Evolutionary conservation across 2,329 filamentous ascomycete genomes (phyloP).

Genomic region (Grosmannia clavigera): DNA sequence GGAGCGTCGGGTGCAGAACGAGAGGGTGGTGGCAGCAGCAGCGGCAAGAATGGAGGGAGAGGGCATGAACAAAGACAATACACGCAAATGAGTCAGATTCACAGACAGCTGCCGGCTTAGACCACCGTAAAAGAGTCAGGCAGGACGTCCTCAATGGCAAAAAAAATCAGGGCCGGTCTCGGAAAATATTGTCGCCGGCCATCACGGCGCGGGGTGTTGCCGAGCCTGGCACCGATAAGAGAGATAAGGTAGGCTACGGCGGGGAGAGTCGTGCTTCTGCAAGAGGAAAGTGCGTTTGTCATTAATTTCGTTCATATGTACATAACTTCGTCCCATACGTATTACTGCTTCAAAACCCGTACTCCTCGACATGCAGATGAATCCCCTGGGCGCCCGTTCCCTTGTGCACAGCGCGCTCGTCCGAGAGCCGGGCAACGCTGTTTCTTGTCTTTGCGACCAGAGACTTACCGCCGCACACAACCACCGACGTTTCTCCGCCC

Average conservation of each 20-base stretch:
- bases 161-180: slow-evolving; percentile 1
- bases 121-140: background rate
- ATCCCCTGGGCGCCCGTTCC: slow-evolving; percentile 53
- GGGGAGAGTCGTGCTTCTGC: background rate
- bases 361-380: slow-evolving; percentile 47
- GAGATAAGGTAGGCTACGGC: background rate
- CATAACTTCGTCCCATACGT: background rate
- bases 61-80: background rate
- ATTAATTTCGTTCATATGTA: background rate
- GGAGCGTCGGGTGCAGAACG: background rate
- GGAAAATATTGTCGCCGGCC: slow-evolving; percentile 6
- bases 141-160: background rate
- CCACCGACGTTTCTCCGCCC: slow-evolving; percentile 47
- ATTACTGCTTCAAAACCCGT: slow-evolving; percentile 19
- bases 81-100: background rate
- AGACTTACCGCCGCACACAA: slow-evolving; percentile 46
- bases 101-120: background rate
- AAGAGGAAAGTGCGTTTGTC: background rate
- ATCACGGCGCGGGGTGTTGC: background rate
- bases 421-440: slow-evolving; percentile 40
- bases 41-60: background rate
- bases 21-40: background rate
- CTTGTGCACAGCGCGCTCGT: slow-evolving; percentile 52
- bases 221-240: background rate
- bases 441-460: slow-evolving; percentile 42